Percentiles rank a stretch among this genome's conserved stretches.
Evolutionary conservation across 73 alveolate species (phyloP).

Genomic region (Blepharisma japonicum): DNA sequence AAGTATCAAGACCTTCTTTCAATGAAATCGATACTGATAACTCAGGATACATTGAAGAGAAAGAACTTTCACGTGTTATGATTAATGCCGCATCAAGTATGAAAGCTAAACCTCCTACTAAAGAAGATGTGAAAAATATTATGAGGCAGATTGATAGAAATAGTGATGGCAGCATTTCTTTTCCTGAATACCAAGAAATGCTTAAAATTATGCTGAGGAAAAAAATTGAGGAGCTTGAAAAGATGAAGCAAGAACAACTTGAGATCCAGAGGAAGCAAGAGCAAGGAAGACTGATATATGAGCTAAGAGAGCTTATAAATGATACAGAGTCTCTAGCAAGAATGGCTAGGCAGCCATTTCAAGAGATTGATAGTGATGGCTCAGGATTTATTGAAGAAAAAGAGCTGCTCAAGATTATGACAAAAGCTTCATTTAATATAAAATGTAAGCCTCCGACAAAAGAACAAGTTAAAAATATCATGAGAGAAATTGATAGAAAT

Average conservation of each 20-base stretch:
- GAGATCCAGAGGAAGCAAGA: background rate
- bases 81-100: background rate
- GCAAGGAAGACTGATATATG: background rate
- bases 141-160: background rate
- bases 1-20: background rate
- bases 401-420: background rate
- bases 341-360: background rate
- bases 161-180: background rate
- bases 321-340: background rate
- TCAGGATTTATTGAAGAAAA: constrained; percentile 18
- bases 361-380: background rate
- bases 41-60: constrained; percentile 9
- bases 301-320: background rate
- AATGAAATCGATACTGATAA: constrained; percentile 1
- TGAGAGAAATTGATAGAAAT: constrained; percentile 35
- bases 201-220: background rate
- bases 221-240: background rate
- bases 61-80: background rate
- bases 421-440: background rate
- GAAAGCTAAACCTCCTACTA: background rate
- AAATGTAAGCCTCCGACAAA: background rate
- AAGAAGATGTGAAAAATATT: background rate
- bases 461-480: background rate
- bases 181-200: background rate
- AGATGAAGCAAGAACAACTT: background rate